These are phyloP conservation scores for Hymenoscyphus fraxineus DNA, from an alignment of 2,329 filamentous ascomycete genomes.

Conservation along the genomic window DNA sequence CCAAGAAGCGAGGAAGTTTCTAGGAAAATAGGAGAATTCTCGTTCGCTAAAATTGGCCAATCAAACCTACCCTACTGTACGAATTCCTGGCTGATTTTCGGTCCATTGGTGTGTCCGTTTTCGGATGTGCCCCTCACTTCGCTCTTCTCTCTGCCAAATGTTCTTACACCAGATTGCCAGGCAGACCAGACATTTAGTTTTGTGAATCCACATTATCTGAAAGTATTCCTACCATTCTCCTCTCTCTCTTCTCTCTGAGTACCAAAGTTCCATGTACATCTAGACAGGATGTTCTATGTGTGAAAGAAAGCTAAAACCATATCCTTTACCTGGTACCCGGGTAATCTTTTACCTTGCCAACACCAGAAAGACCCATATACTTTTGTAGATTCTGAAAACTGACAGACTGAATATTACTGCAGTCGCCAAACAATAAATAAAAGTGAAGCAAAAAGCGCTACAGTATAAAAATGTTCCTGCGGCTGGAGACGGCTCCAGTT, in stretches of 20 bases:
- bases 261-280: no score
- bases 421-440: neutral
- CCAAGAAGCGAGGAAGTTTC: neutral
- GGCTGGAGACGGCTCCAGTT: neutral
- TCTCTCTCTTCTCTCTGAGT: no score
- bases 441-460: neutral
- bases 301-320: no score
- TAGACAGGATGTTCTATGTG: no score
- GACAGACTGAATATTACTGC: neutral
- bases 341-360: no score
- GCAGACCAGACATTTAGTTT: no score
- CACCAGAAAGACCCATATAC: no score
- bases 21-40: constrained; percentile 1
- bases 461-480: neutral
- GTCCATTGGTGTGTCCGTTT: neutral
- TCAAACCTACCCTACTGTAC: neutral
- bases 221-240: no score
- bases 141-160: neutral
- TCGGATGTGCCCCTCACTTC: neutral
- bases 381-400: neutral
- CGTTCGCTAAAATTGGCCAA: neutral
- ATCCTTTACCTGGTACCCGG: no score
- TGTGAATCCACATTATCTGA: no score
- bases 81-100: neutral
- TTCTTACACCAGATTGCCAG: no score